Base-by-base conservation (phyloP, 2,329 filamentous ascomycete genomes). In the Penicillium carneum region DNA sequence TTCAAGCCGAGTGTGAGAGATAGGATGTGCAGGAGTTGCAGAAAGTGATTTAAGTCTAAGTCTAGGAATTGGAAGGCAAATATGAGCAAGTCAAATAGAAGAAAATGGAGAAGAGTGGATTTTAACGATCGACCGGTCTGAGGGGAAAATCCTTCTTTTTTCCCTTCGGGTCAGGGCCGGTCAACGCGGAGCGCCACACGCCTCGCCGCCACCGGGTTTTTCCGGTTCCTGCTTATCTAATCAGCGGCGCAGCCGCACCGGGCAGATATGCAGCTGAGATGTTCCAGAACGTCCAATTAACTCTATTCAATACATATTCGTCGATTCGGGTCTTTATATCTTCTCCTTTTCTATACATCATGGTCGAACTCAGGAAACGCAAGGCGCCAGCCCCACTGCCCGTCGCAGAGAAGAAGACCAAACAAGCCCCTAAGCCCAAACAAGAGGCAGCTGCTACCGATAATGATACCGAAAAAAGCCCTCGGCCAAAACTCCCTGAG, bases 301-400 rank as follows among this genome's bases (percentile, higher is more conserved):
- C 11, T 48, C 31, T 4, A 36, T 29, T 54, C 20, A 47, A 47
- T 48, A 47, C 14, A 54, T 18, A 38, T 34, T 16, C 1, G 41
- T 58, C 43, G 23, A n/a, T 16, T 55, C 42, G 23, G n/a, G 46
- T 42, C 16, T 33, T 50, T 43, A 12, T 38, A 29, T 48, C 16
- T 34, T 55, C 20, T 20, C 20, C 31, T 23, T 43, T 55, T 43
- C 29, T 29, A 34, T 31, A 31, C 61, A 63, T 56, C 41, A 78
- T 79, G 74, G 85, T 87, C 64, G 86, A 88, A 76, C 81, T 88
- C 51, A 83, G 86, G 73, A 88, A 88, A 78, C 84, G 86, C 74
- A 86, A 87, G 74, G 82, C 84, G 49, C 82, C 83, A 38, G 69
- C 74, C 47, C 75, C 76, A 53, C 79, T 83, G 43, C 80, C 82